These are phyloP conservation scores for Dioscorea zingiberensis DNA, from an alignment of 106 monocot species.

Conservation along the genomic window DNA sequence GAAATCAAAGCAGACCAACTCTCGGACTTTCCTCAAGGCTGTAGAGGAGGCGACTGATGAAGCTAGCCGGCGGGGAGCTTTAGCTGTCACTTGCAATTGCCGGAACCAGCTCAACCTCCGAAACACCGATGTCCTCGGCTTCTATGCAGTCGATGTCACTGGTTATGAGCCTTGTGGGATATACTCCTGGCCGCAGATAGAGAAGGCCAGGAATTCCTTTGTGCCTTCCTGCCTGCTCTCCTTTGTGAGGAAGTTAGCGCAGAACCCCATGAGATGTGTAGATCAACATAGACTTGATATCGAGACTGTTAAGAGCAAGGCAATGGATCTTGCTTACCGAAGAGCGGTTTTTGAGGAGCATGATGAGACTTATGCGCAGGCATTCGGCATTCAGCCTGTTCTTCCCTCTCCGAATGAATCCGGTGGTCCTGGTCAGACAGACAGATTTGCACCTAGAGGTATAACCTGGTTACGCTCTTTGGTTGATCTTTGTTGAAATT, in stretches of 20 bases:
- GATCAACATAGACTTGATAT: slow-evolving; percentile 4
- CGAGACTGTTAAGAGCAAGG: slow-evolving; percentile 21
- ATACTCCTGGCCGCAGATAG: slow-evolving; percentile 58
- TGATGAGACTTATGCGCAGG: slow-evolving; percentile 60
- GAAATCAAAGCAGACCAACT: slow-evolving; percentile 46
- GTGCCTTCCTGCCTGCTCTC: slow-evolving; percentile 25
- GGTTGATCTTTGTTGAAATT: slow-evolving; percentile 9
- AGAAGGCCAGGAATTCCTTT: slow-evolving; percentile 39
- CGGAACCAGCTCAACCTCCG: slow-evolving; percentile 13
- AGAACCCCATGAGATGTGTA: slow-evolving; percentile 6
- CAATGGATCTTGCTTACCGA: slow-evolving; percentile 34
- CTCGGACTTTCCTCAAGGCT: slow-evolving; percentile 46
- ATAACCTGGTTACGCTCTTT: slow-evolving; percentile 22
- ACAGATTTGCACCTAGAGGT: slow-evolving; percentile 46
- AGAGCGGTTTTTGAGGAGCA: slow-evolving; percentile 49
- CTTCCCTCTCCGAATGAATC: slow-evolving; percentile 15
- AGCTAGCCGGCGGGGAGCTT: slow-evolving; percentile 41
- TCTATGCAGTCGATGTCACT: slow-evolving; percentile 52
- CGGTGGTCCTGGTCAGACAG: slow-evolving; percentile 10
- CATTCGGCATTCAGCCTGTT: slow-evolving; percentile 48
- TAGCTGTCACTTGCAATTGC: slow-evolving; percentile 67
- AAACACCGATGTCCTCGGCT: slow-evolving; percentile 26
- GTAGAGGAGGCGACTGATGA: slow-evolving; percentile 81
- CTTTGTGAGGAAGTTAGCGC: slow-evolving; percentile 32
- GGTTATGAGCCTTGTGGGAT: slow-evolving; percentile 52